These are phyloP conservation scores for Epichloe gansuensis DNA, from an alignment of 2,329 filamentous ascomycete species.

Conservation along the genomic window DNA sequence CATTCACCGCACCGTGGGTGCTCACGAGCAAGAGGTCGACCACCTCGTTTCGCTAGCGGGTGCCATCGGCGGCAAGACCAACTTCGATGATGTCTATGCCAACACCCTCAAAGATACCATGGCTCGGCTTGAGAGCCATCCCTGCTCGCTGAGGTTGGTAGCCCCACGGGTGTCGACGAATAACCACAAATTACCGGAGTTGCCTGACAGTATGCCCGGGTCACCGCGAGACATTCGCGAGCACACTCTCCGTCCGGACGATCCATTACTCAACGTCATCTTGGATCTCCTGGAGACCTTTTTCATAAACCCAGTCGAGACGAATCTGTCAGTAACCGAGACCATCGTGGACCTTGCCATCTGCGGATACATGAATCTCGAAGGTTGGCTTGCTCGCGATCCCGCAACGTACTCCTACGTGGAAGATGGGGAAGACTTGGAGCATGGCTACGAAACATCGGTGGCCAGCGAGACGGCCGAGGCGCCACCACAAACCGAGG, in stretches of 20 bases:
- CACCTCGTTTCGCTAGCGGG: conserved; percentile 56
- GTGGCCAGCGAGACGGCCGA: conserved; percentile 5
- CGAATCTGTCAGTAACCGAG: conserved; percentile 79
- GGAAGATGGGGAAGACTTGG: conserved; percentile 24
- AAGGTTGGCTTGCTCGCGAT: conserved; percentile 78
- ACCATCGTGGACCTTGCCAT: conserved; percentile 68
- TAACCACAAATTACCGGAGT: conserved; percentile 41
- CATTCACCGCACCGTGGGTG: conserved; percentile 54
- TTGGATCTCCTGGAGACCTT: conserved; percentile 65
- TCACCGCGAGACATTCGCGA: conserved; percentile 46
- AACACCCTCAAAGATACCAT: conserved; percentile 59
- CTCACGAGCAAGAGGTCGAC: conserved; percentile 62
- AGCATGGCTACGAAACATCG: conserved; percentile 5
- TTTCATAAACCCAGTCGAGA: conserved; percentile 81
- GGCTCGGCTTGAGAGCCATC: conserved; percentile 55
- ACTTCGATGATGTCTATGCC: conserved; percentile 62
- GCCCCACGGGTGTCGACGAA: conserved; percentile 45
- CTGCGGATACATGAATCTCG: conserved; percentile 72
- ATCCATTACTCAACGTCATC: conserved; percentile 51
- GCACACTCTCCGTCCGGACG: conserved; percentile 49
- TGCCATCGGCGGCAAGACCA: conserved; percentile 53
- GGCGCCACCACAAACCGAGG: neutral
- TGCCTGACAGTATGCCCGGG: conserved; percentile 43
- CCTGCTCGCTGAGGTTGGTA: conserved; percentile 58
- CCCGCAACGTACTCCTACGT: conserved; percentile 46